A percentile compares a stretch with the other conserved stretches of the same genome.
Evolutionary conservation across 2,329 filamentous ascomycete genomes (phyloP).

Genomic region (Huntiella decipiens): DNA sequence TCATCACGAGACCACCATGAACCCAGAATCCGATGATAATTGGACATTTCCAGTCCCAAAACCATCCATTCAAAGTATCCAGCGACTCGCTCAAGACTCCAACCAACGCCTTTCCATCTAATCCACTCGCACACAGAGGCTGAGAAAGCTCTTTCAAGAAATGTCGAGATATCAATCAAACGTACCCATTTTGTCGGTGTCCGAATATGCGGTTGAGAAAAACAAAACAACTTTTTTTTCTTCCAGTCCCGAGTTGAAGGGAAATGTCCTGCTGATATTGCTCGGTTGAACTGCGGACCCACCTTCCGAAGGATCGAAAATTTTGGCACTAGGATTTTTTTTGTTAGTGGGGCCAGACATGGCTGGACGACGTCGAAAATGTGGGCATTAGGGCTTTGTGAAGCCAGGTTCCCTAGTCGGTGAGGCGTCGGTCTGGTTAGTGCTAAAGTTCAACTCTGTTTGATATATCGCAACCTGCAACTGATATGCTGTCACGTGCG

Average conservation of each 20-base stretch:
- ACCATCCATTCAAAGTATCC: background rate
- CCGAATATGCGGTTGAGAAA: constrained; percentile 10
- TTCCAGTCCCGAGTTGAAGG: background rate
- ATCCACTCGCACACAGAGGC: constrained; percentile 34
- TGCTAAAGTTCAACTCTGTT: background rate
- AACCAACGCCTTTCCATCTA: constrained; percentile 11
- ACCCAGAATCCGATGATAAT: background rate
- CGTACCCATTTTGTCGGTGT: constrained; percentile 12
- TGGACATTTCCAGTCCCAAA: background rate
- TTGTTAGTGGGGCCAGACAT: background rate
- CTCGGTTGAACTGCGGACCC: background rate
- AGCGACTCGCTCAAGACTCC: background rate
- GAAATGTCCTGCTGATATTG: constrained; percentile 1
- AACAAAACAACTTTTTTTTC: background rate
- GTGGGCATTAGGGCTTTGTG: constrained; percentile 10
- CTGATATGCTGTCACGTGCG: background rate
- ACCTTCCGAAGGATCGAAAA: background rate
- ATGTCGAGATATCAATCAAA: constrained; percentile 9
- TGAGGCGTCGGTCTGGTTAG: constrained; percentile 1
- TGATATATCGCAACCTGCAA: background rate
- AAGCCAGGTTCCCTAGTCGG: background rate
- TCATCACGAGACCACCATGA: background rate
- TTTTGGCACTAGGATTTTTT: constrained; percentile 2
- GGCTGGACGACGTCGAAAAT: constrained; percentile 1
- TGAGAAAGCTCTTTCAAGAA: constrained; percentile 15